These are phyloP conservation scores for Amanita subjunquillea DNA, from an alignment of 768 basidiomycete species.

Conservation along the genomic window DNA sequence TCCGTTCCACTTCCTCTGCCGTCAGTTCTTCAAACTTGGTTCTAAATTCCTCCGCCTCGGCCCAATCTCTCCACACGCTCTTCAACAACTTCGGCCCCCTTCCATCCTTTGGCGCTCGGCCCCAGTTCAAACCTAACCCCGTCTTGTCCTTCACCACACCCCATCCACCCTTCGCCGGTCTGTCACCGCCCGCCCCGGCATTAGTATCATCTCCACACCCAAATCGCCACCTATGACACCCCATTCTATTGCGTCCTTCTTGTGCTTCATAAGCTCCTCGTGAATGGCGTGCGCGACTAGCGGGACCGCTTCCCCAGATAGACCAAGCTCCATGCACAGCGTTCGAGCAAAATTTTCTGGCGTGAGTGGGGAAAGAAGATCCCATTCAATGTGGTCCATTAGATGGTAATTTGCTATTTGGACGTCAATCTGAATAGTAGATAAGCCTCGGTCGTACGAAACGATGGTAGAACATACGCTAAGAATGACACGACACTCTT, in stretches of 20 bases:
- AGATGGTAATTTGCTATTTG: conserved; percentile 90
- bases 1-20: conserved; percentile 84
- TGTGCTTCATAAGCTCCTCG: conserved; percentile 92
- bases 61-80: conserved; percentile 95
- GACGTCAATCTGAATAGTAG: conserved; percentile 70
- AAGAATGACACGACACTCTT: conserved; percentile 75
- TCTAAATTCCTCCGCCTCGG: conserved; percentile 81
- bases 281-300: conserved; percentile 90
- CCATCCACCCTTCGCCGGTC: conserved; percentile 29
- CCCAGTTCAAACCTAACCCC: conserved; percentile 68
- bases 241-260: conserved; percentile 91
- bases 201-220: conserved; percentile 15
- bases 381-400: conserved; percentile 97
- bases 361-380: conserved; percentile 85
- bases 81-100: conserved; percentile 72
- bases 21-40: conserved; percentile 82
- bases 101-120: conserved; percentile 66
- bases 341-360: conserved; percentile 76
- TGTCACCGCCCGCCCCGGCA: conserved; percentile 8
- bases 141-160: conserved; percentile 73
- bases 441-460: background rate
- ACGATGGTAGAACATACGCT: conserved; percentile 40
- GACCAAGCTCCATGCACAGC: conserved; percentile 79
- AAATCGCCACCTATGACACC: conserved; percentile 64
- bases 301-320: conserved; percentile 80